A percentile compares a stretch with the other conserved stretches of the same genome.
These are phyloP conservation scores for Fusarium vanettenii DNA, from an alignment of 2,329 filamentous ascomycete genomes.

Conservation along the genomic window DNA sequence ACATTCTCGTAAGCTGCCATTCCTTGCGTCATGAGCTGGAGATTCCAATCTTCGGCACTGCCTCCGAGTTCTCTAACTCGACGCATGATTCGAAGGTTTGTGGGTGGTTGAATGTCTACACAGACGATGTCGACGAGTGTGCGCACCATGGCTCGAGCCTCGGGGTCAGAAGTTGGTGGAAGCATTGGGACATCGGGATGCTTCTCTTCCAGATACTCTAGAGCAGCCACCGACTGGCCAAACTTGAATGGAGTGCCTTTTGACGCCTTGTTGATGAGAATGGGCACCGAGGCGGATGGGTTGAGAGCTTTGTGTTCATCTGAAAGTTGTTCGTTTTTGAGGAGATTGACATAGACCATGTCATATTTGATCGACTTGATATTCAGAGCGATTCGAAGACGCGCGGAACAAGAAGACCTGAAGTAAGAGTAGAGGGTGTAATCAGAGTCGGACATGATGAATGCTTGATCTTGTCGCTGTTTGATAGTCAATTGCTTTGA, in stretches of 20 bases:
- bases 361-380: constrained; percentile 64
- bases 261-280: constrained; percentile 56
- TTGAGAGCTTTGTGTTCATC: constrained; percentile 60
- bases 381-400: constrained; percentile 69
- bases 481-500: neutral
- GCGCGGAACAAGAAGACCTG: constrained; percentile 71
- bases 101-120: constrained; percentile 69
- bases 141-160: constrained; percentile 61
- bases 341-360: constrained; percentile 62
- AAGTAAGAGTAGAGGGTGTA: constrained; percentile 69
- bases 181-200: constrained; percentile 59
- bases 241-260: constrained; percentile 53
- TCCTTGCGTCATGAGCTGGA: constrained; percentile 62
- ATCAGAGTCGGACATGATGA: constrained; percentile 34
- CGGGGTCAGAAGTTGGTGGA: constrained; percentile 57
- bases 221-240: constrained; percentile 68
- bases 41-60: constrained; percentile 61
- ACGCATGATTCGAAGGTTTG: constrained; percentile 66
- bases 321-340: constrained; percentile 63
- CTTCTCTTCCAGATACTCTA: constrained; percentile 71
- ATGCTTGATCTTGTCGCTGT: neutral
- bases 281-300: constrained; percentile 65
- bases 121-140: constrained; percentile 66
- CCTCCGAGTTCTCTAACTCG: constrained; percentile 58
- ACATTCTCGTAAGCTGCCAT: constrained; percentile 67